Percentiles rank a stretch among this genome's conserved stretches.
Evolutionary conservation across 1,139 yeast species (phyloP).

Genomic region (Lodderomyces parapsilosis): DNA sequence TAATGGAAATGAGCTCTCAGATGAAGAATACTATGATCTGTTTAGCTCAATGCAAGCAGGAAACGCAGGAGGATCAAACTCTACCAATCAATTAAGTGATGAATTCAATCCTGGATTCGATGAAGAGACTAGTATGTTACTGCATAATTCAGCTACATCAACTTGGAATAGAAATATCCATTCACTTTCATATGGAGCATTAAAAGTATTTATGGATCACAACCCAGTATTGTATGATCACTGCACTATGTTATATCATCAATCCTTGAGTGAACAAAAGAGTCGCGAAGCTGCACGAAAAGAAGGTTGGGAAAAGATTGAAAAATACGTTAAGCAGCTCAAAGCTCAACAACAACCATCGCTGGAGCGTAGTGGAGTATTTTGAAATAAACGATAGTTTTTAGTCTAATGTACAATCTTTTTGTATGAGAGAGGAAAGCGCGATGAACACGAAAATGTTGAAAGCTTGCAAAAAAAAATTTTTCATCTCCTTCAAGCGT

Average conservation of each 20-base stretch:
- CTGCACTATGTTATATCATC: slow-evolving; percentile 83
- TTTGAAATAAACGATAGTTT: slow-evolving; percentile 2
- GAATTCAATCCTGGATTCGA: slow-evolving; percentile 32
- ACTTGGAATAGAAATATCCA: slow-evolving; percentile 93
- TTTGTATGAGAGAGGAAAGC: background rate
- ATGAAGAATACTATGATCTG: slow-evolving; percentile 48
- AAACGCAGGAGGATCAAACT: slow-evolving; percentile 5
- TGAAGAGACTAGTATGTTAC: slow-evolving; percentile 29
- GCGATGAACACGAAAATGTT: background rate
- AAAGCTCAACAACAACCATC: slow-evolving; percentile 17
- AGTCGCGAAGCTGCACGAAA: slow-evolving; percentile 60
- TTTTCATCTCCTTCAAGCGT: background rate
- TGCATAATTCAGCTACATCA: slow-evolving; percentile 49
- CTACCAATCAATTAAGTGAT: slow-evolving; percentile 14
- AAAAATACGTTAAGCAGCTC: slow-evolving; percentile 51
- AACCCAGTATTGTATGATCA: slow-evolving; percentile 90
- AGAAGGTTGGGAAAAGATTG: slow-evolving; percentile 75
- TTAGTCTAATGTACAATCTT: background rate
- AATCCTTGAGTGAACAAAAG: slow-evolving; percentile 64
- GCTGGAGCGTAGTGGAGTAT: slow-evolving; percentile 7
- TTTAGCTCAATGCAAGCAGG: slow-evolving; percentile 36
- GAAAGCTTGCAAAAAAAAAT: background rate
- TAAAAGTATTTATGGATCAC: slow-evolving; percentile 90
- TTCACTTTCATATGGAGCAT: slow-evolving; percentile 84
- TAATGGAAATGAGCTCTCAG: slow-evolving; percentile 32